Base-by-base conservation (phyloP, 2,329 filamentous ascomycete genomes). In the Diaporthe citri region DNA sequence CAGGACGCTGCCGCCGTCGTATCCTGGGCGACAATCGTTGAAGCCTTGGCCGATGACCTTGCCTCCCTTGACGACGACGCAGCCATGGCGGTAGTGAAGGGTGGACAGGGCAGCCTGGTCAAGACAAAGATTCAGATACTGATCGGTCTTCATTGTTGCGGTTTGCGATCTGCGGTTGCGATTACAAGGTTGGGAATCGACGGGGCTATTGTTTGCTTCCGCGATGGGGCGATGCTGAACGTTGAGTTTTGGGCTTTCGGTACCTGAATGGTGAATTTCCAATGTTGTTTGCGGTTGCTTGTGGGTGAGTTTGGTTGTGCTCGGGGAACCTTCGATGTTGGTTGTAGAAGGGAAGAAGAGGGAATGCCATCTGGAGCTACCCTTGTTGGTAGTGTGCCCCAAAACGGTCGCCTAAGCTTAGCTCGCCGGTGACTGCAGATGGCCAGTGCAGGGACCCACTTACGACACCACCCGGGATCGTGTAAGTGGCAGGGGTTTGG, bases 21-120 rank as follows among this genome's bases (percentile, higher is more conserved):
- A 90, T 64, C 87, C 87, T 36, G 85, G 80, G 67, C 86, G 86
- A 77, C 86, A 85, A 78, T 87, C 85, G 78, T 89, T 89, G 83
- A 85, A 87, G 69, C 87, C 87, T 72, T 86, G 84, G 17, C 88
- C 87, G 76, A 90, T 86, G 77, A 89, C 83, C 78, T 89, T 90
- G 70, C 87, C 87, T 71, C 87, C 87, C 75, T 87, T 87, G 72
- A 89, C 86, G 74, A 89, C 82, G 69, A 77, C 59, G 36, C 84
- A 84, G 39, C 87, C 87, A 80, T 89, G 88, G 75, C 86, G 86
- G 76, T 87, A 86, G 80, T 84, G 85, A 36, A 90, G 85, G 39
- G 87, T 85, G 20, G 86, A 89, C 64, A 84, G 83, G 39, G 85
- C 80, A 69, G 88, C 88, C 83, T 89, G 86, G 81, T 87, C 85